Percentiles rank a stretch among this genome's conserved stretches.
Evolutionary conservation across 257 asterid species (phyloP).

Genomic region (Fraxinus quadrangulata): DNA sequence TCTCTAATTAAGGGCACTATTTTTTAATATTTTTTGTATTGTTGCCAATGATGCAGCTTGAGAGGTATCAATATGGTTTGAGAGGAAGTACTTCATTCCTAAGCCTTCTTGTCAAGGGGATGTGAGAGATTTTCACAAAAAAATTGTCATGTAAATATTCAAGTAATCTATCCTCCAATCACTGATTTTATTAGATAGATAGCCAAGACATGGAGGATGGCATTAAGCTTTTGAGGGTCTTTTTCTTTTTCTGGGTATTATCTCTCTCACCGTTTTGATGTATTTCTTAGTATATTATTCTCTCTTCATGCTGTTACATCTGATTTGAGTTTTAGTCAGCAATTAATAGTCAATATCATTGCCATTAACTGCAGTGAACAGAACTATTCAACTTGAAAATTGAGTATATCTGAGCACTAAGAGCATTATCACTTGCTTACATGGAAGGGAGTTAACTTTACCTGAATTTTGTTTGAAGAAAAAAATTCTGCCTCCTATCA

Average conservation of each 20-base stretch:
- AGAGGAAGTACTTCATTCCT: slow-evolving; percentile 20
- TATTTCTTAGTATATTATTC: neutral
- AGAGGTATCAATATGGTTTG: neutral
- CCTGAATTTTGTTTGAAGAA: slow-evolving; percentile 18
- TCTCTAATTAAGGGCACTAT: neutral
- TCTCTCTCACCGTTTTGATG: neutral
- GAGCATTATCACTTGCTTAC: slow-evolving; percentile 5
- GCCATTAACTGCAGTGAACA: slow-evolving; percentile 9
- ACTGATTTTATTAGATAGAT: slow-evolving; percentile 12
- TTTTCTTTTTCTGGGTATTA: too few relatives aligned
- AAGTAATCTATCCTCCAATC: slow-evolving; percentile 12
- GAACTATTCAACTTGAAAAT: slow-evolving; percentile 17
- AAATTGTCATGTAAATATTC: slow-evolving; percentile 14
- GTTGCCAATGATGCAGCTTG: neutral
- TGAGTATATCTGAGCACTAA: neutral
- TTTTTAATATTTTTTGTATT: neutral
- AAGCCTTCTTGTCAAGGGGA: slow-evolving; percentile 22
- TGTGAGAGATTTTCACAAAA: slow-evolving; percentile 9
- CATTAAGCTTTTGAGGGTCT: slow-evolving; percentile 9
- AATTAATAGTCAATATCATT: slow-evolving; percentile 3
- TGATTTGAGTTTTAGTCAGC: neutral
- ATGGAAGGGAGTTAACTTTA: slow-evolving; percentile 2
- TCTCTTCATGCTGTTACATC: neutral
- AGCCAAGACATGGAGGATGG: slow-evolving; percentile 2
- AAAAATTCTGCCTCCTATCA: slow-evolving; percentile 1